phyloP scores from a whole-genome alignment of 208 protist genomes.

The Acanthamoeba sp. region DNA sequence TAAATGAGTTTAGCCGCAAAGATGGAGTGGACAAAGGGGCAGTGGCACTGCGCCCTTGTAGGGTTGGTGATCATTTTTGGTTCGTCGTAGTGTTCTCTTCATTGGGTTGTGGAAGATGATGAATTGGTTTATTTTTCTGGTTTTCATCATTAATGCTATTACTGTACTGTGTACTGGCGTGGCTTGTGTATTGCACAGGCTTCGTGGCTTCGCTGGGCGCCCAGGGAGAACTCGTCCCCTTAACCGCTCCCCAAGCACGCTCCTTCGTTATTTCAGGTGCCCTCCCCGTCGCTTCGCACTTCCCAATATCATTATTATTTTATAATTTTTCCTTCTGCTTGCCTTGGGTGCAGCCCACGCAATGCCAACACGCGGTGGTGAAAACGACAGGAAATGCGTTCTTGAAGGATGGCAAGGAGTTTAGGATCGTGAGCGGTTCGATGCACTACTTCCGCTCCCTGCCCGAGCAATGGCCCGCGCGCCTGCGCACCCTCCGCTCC shows the following conservation, averaged over 20 bases:
- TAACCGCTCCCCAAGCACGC: not conserved
- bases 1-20: too few relatives aligned
- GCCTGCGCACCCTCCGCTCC: constrained; percentile 27
- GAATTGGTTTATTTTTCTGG: too few relatives aligned
- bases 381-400: not conserved
- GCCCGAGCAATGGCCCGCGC: constrained; percentile 30
- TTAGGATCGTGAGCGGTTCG: constrained; percentile 48
- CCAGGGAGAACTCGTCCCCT: too few relatives aligned
- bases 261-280: not conserved
- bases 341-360: too few relatives aligned
- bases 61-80: not conserved
- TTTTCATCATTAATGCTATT: too few relatives aligned
- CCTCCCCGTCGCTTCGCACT: not conserved
- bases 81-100: not conserved
- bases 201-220: too few relatives aligned
- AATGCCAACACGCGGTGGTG: too few relatives aligned
- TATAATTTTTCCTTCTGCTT: too few relatives aligned
- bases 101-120: too few relatives aligned
- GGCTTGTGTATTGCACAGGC: too few relatives aligned
- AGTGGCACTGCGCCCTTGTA: not conserved
- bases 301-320: too few relatives aligned
- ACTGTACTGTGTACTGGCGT: too few relatives aligned
- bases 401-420: constrained; percentile 43
- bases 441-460: constrained; percentile 59
- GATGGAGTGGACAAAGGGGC: not conserved